These are phyloP conservation scores for Centrapalus pauciflorus DNA, from an alignment of 129 eudicot genomes.

Conservation along the genomic window DNA sequence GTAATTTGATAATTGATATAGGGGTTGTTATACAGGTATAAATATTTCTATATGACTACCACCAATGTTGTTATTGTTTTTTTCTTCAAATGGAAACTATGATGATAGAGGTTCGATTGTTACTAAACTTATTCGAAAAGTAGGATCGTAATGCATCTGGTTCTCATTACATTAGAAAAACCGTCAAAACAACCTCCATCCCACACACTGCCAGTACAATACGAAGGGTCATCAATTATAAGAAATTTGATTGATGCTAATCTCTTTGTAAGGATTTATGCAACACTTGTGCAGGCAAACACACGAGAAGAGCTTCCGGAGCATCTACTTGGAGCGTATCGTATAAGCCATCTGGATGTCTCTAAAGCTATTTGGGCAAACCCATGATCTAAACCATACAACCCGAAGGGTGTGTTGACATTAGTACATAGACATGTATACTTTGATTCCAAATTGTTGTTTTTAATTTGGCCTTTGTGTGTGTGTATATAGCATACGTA, in stretches of 20 bases:
- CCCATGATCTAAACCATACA: conserved; percentile 2
- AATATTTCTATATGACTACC: not conserved
- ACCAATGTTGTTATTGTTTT: not conserved
- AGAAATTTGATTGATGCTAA: not conserved
- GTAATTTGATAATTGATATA: conserved; percentile 45
- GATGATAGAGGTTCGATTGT: no score
- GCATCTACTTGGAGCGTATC: conserved; percentile 48
- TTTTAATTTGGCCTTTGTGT: not conserved
- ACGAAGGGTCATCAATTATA: not conserved
- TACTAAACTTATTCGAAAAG: no score
- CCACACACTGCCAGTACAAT: no score
- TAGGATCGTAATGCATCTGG: no score
- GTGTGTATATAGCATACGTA: not conserved
- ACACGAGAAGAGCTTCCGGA: conserved; percentile 74
- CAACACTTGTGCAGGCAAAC: conserved; percentile 39
- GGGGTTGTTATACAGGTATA: conserved; percentile 66
- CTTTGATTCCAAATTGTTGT: no score
- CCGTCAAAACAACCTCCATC: no score
- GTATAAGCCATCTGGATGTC: conserved; percentile 55
- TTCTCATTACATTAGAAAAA: no score
- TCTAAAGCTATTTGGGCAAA: conserved; percentile 45
- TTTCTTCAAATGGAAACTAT: not conserved
- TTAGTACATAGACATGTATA: not conserved
- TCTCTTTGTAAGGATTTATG: not conserved
- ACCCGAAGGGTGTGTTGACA: conserved; percentile 16